Conservation (phyloP, 2,329 filamentous ascomycete species). For the Fusarium azukiicola region DNA sequence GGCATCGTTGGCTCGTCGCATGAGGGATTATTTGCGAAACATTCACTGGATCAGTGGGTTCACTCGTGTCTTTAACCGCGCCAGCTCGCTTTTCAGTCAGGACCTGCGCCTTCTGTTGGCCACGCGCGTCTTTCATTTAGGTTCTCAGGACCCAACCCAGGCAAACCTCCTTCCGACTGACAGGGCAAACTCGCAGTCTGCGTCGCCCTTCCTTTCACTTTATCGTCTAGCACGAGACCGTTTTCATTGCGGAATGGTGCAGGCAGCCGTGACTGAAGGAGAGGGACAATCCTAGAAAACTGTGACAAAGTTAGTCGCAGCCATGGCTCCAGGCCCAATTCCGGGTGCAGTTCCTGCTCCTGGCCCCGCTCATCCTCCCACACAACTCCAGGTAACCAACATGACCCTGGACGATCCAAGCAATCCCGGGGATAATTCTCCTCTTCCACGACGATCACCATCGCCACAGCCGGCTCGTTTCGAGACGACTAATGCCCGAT, state of each 20-base stretch:
- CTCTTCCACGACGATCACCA: not conserved
- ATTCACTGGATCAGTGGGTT: too few species aligned
- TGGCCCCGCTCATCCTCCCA: constrained; percentile 31
- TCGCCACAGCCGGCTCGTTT: constrained; percentile 17
- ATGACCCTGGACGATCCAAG: too few species aligned
- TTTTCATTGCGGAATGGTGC: constrained; percentile 47
- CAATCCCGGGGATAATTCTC: not conserved
- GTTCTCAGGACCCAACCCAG: too few species aligned
- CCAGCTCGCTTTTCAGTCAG: too few species aligned
- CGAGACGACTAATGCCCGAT: too few species aligned
- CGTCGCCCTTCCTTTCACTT: constrained; percentile 28
- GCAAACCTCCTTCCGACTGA: too few species aligned
- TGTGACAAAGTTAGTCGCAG: constrained; percentile 47
- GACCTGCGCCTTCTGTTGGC: too few species aligned
- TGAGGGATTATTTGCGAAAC: too few species aligned
- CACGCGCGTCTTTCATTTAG: too few species aligned
- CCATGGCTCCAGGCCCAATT: constrained; percentile 26
- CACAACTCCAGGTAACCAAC: not conserved
- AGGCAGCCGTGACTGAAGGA: constrained; percentile 48
- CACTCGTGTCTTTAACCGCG: too few species aligned
- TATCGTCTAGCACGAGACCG: constrained; percentile 10
- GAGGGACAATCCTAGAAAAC: constrained; percentile 54
- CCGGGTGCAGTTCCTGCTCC: too few species aligned
- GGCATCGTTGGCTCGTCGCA: constrained; percentile 11
- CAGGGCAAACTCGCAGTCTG: too few species aligned